These are phyloP conservation scores for Trichosporon inkin DNA, from an alignment of 1,284 basidiomycete species.

Conservation along the genomic window DNA sequence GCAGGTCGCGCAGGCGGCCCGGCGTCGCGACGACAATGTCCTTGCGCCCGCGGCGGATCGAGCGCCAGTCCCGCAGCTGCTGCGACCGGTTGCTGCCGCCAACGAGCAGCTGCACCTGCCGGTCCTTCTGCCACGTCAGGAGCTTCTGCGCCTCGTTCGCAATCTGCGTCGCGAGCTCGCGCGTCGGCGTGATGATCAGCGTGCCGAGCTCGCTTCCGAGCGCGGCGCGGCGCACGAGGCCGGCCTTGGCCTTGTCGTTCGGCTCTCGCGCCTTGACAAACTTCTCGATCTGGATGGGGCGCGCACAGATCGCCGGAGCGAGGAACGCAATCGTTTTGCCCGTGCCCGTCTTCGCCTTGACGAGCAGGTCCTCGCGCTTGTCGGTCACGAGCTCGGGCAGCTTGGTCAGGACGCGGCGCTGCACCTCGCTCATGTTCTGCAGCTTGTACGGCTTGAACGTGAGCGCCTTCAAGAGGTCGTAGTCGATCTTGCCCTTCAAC, in stretches of 20 bases:
- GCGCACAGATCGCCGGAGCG: constrained; percentile 77
- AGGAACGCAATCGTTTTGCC: constrained; percentile 88
- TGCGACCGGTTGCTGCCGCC: constrained; percentile 64
- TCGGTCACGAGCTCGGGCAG: constrained; percentile 54
- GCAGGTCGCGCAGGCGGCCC: constrained; percentile 77
- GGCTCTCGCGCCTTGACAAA: constrained; percentile 24
- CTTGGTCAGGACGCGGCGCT: constrained; percentile 66
- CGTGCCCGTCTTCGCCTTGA: constrained; percentile 79
- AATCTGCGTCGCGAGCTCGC: constrained; percentile 92
- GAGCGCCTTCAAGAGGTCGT: constrained; percentile 61
- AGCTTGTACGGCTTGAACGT: constrained; percentile 67
- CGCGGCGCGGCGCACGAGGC: constrained; percentile 34
- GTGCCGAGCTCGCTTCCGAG: constrained; percentile 59
- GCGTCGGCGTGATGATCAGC: constrained; percentile 86
- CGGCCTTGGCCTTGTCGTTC: constrained; percentile 16
- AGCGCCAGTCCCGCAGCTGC: constrained; percentile 58
- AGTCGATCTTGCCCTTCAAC: constrained; percentile 53
- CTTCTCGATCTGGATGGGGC: constrained; percentile 51
- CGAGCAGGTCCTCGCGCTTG: constrained; percentile 40
- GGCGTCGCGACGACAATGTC: constrained; percentile 93
- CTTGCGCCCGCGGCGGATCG: constrained; percentile 62
- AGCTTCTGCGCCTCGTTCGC: constrained; percentile 76
- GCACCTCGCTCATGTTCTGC: constrained; percentile 75
- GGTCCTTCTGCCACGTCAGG: constrained; percentile 60
- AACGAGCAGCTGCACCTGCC: constrained; percentile 71